Evolutionary conservation across 1,284 basidiomycete genomes (phyloP).

Genomic region (Apiotrichum siamense): DNA sequence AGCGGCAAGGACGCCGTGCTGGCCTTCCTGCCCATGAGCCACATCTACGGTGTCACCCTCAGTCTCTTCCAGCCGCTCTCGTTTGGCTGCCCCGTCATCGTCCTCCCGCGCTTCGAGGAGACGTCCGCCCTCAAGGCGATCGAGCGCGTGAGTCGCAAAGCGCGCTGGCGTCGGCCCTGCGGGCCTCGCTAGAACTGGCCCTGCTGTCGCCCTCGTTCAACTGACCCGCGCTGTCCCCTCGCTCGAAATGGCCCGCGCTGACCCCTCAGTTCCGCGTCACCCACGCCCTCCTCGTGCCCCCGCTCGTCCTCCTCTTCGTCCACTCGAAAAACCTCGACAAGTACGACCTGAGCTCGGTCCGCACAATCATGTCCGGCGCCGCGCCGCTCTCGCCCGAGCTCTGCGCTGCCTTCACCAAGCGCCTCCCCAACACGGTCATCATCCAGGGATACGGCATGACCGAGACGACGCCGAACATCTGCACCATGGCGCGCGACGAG

Average conservation of each 20-base stretch:
- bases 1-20: constrained; percentile 11
- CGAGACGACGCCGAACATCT: constrained; percentile 48
- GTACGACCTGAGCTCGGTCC: constrained; percentile 62
- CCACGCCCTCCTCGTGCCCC: constrained; percentile 67
- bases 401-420: constrained; percentile 25
- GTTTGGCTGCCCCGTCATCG: constrained; percentile 57
- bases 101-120: constrained; percentile 61
- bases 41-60: constrained; percentile 34
- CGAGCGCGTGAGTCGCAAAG: constrained; percentile 52
- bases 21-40: constrained; percentile 13
- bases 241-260: too few relatives aligned
- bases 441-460: constrained; percentile 47
- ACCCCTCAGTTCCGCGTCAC: constrained; percentile 61
- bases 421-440: constrained; percentile 20
- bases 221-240: too few relatives aligned
- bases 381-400: constrained; percentile 62
- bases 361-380: constrained; percentile 65
- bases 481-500: constrained; percentile 27
- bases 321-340: constrained; percentile 57
- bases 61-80: constrained; percentile 60
- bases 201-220: too few relatives aligned
- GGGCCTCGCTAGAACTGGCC: too few relatives aligned
- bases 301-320: constrained; percentile 59
- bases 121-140: constrained; percentile 59
- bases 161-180: too few relatives aligned